Evolutionary conservation across 148 eudicot genomes (phyloP), one percentile per base, ranked within the genome.

Genomic region (Rhododendron molle): DNA sequence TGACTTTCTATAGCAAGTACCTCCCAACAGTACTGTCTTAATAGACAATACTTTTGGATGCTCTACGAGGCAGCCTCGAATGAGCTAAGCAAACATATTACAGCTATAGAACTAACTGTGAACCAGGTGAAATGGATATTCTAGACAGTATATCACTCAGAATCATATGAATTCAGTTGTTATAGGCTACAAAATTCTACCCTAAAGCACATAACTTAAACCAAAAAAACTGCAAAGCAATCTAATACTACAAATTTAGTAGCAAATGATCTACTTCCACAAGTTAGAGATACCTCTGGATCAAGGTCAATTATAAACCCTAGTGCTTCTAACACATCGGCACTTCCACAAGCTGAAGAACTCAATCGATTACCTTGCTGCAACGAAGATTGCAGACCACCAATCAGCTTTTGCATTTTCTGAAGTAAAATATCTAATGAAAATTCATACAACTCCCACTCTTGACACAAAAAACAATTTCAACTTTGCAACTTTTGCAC

Each of bases 281-380:
- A 73, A 85, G 83, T 56, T n/a, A 77, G 11, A 86, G 89, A 83
- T 18, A 97, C 99, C 99, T 97, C 97, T 18, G 99, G 96, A 36
- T 91, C 95, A 86, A 97, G 91, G 80, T 92, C 94, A 83, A 97
- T 95, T 74, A 88, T 92, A 86, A 97, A 90, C 44, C 99, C 98
- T 85, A 97, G 86, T 84, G 91, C 98, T 86, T 97, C 99, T 78
- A 97, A 89, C 14, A 95, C 99, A 88, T 97, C 98, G 0, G 99
- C 99, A 91, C 99, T 97, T 81, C 99, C 99, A 87, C 99, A 97
- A 52, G 98, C 98, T 69, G 99, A 97, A 73, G 99, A 97, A 89
- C 99, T 97, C 50, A 98, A 97, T 65, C 99, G 92, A 86, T 87
- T 97, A 79, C 99, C 99, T 97, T 95, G 99, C 99, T 97, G 91